Base-by-base conservation (phyloP, 31 red algal species). In the Bonnemaisonia californica region DNA sequence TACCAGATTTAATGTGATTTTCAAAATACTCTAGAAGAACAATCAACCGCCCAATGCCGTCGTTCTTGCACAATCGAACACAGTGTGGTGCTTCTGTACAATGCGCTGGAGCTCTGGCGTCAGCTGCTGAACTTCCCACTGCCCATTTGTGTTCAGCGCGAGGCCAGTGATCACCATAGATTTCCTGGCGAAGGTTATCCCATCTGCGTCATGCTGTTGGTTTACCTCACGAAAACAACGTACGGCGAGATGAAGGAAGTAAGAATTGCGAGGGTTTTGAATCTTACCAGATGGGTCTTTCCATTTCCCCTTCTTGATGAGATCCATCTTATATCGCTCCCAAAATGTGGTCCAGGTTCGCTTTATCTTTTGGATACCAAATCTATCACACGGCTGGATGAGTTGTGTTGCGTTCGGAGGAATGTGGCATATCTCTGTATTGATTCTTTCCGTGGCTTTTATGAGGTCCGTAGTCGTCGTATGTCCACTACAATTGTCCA, bases 291-390 rank as follows among this genome's bases (percentile, higher is more conserved):
- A 72, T 42, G 61, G 24, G 61, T 19, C 61, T 58, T n/a, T n/a
- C 76, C 76, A 80, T 23, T 0, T 66, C 21, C 36, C 31, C 30
- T 64, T 41, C 57, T 29, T 41, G 32, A 80, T 66, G 23, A 38
- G 18, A 34, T 21, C 29, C 76, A 80, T 80, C 34, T 80, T 65
- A 41, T 80, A 80, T 26, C 12, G 19, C 66, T 83, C 79, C 79
- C 62, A 83, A 0, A 36, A 11, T 35, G 0, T 47, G 42, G 9
- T 70, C 79, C 62, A 71, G 13, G 0, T 36, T 12, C 0, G 18
- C 41, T 83, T 83, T 11, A 72, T 70, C 19, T 71, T 83, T 38
- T 71, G 79, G 21, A 83, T 83, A 22, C 68, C 76, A 35, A 83
- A 83, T 18, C 9, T 40, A 40, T 83, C 66, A 22, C 34, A 70